Base-by-base conservation (phyloP, 2,329 filamentous ascomycete species). In the Cercospora zeina region DNA sequence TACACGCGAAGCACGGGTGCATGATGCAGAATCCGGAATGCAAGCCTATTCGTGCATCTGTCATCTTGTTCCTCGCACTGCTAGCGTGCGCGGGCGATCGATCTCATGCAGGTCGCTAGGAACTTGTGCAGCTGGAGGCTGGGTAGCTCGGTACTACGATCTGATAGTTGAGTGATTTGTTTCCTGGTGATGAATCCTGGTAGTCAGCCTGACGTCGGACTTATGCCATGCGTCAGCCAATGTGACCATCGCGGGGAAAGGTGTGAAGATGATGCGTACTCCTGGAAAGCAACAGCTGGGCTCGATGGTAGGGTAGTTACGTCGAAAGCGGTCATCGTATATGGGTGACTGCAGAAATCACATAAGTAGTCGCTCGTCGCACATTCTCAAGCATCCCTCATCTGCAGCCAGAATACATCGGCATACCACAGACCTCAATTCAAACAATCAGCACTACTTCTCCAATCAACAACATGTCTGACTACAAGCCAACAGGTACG, bases 401-500 rank as follows among this genome's bases (percentile, higher is more conserved):
- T 54, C 58, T 11, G 5, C 58, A 61, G 14, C 55, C 59, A 21
- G 53, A 64, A 61, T 59, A 61, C 50, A 37, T 36, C 58, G 39
- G 49, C 54, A 33, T 21, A 39, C 21, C n/a, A 51, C 47, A 6
- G 51, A 33, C 27, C 31, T 27, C 24, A 27, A 45, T 45, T 54
- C 58, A 63, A 62, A 9, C 50, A 59, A 54, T 8, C 54, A 56
- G 16, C 55, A 62, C 21, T 27, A 30, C 36, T 59, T 42, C 37
- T 42, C 19, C 50, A 64, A 37, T 58, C 62, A 58, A 61, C 61
- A 73, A 27, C 6, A 27, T 73, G 72, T 73, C 72, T 68, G 73
- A 73, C 63, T 75, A 75, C 71, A 75, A 75, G 69, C 73, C 73
- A 66, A 74, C 73, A 63, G 72, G 70, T 72, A 62, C 13, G 57